Base-by-base conservation (phyloP, 129 eudicot genomes). In the Silybum marianum region DNA sequence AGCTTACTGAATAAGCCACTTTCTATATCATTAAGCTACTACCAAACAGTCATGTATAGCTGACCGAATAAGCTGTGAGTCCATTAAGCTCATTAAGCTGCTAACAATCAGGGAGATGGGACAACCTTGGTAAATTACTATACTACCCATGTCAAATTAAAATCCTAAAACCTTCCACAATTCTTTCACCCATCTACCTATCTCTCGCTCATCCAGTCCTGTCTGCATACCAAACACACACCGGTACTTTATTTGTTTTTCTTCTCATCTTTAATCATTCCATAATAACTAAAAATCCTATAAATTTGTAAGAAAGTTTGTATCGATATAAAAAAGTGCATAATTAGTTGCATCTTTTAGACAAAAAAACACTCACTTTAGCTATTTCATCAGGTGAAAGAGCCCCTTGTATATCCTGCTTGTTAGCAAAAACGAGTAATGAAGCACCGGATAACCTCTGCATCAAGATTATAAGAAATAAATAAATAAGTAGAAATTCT, bases 381-480 rank as follows among this genome's bases (percentile, higher is more conserved):
- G 93, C 95, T 72, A 96, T 93, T 86, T 93, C 99, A 83, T 86
- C 89, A 3, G 98, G 98, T 48, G 98, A 91, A 73, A 96, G 92
- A 68, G 98, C 93, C 7, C 99, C 98, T 67, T 90, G 91, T 81
- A 93, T 96, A 81, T 96, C 99, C 84, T 96, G 99, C 85, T 96
- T 96, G 87, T 96, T 96, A 65, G 99, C 99, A 79, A 96, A 85
- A 81, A 96, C 88, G 4, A 93, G 82, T 86, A 96, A 83, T 12
- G 98, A 96, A 62, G 99, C 89, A 76, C 99, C 99, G 36, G 98
- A 96, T 84, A 96, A 79, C 90, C 99, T 93, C 99, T 96, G 94
- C 36, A 72, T 83, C 26, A 83, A 72, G 63, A 78, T 78, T 6
- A 7, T 71, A 58, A 48, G 8, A 19, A 40, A 72, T 28, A 58